Percentiles rank a stretch among this genome's conserved stretches.
Conservation (phyloP, 768 basidiomycete genomes). For the Suillus subluteus region DNA sequence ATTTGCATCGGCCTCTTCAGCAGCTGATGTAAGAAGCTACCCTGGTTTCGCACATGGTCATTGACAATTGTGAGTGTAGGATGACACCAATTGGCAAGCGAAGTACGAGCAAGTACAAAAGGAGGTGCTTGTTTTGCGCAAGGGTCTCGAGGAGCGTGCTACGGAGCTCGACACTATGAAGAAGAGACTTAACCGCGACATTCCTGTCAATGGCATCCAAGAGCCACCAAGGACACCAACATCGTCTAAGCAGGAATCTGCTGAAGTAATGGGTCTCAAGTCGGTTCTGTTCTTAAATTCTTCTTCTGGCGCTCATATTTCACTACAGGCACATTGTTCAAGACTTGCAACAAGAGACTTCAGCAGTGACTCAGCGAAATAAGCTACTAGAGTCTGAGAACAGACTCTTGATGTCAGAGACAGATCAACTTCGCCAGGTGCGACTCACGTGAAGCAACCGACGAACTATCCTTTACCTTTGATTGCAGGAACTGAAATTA, state of each 20-base stretch:
- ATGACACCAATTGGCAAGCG: constrained; percentile 26
- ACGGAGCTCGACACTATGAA: constrained; percentile 58
- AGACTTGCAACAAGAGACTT: constrained; percentile 84
- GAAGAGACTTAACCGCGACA: constrained; percentile 65
- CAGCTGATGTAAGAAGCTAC: constrained; percentile 27
- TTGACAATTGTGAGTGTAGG: constrained; percentile 20
- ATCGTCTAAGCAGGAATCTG: constrained; percentile 53
- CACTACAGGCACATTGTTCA: constrained; percentile 77
- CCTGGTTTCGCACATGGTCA: background rate
- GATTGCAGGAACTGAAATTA: constrained; percentile 65
- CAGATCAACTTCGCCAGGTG: constrained; percentile 75
- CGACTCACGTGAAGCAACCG: background rate
- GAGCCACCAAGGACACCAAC: constrained; percentile 37
- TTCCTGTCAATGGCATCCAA: constrained; percentile 45
- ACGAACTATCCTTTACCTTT: background rate
- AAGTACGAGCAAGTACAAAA: constrained; percentile 36
- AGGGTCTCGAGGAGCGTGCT: constrained; percentile 41
- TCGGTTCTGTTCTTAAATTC: constrained; percentile 30
- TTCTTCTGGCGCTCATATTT: constrained; percentile 8
- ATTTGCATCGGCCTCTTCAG: constrained; percentile 13
- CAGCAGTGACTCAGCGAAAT: constrained; percentile 60
- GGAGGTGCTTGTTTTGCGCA: constrained; percentile 35
- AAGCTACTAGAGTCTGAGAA: constrained; percentile 82
- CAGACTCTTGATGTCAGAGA: constrained; percentile 55
- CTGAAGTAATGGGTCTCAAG: constrained; percentile 86